These are phyloP conservation scores for Miamiensis avidus DNA, from an alignment of 169 alveolate species.

Conservation along the genomic window DNA sequence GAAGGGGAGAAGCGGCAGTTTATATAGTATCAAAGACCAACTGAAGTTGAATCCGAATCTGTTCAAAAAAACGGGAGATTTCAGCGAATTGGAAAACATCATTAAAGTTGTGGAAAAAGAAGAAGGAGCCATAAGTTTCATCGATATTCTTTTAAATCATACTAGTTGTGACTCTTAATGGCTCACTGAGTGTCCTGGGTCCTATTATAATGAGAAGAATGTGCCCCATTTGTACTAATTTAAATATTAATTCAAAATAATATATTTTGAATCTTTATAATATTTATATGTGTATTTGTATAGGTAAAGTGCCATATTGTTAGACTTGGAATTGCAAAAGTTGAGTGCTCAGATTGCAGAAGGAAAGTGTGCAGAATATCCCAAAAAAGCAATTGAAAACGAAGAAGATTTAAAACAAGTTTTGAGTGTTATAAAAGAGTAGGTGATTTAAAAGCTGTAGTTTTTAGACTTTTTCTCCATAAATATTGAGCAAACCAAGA, in stretches of 20 bases:
- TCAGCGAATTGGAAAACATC: constrained; percentile 52
- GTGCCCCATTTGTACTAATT: constrained; percentile 76
- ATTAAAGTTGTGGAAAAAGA: constrained; percentile 66
- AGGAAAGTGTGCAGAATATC: constrained; percentile 59
- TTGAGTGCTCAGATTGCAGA: constrained; percentile 53
- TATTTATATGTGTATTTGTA: too few relatives aligned
- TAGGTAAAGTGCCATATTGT: constrained; percentile 74
- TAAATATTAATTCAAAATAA: too few relatives aligned
- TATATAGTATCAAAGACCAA: constrained; percentile 44
- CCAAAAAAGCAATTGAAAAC: constrained; percentile 60
- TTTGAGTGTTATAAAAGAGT: constrained; percentile 54
- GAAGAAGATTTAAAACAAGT: constrained; percentile 76
- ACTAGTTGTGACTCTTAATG: constrained; percentile 90
- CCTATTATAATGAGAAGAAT: constrained; percentile 82
- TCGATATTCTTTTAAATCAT: constrained; percentile 93
- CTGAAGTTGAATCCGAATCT: constrained; percentile 49
- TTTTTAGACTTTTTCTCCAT: constrained; percentile 71
- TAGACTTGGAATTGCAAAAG: constrained; percentile 80
- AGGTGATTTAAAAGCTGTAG: constrained; percentile 51
- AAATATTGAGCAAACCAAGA: constrained; percentile 59
- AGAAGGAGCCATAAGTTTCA: constrained; percentile 81
- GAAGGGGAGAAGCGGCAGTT: neutral
- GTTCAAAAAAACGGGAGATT: constrained; percentile 48
- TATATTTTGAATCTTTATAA: too few relatives aligned
- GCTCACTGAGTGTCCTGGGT: constrained; percentile 87